Evolutionary conservation across 2,329 filamentous ascomycete genomes (phyloP), one percentile per base, ranked within the genome.

Genomic region (Pseudocercospora musae): DNA sequence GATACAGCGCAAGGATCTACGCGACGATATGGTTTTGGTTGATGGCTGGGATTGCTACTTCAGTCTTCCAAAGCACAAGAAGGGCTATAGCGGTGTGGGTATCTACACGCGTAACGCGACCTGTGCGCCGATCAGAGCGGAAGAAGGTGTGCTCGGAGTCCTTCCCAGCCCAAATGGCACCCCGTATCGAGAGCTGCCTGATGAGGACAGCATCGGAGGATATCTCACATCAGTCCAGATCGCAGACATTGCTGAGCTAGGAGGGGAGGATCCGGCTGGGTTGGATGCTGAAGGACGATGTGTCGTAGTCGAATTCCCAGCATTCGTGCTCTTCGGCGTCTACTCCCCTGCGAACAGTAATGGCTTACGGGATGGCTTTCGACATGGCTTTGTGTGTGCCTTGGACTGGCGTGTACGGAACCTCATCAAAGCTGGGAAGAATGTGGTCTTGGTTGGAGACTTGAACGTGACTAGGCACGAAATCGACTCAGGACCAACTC

Each of bases 41-140:
- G 87, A 91, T 0, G 95, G 95, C 11, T 99, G 94, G 94, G 95
- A 99, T 74, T 93, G 93, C 67, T 96, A 89, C 78, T 97, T 97
- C 78, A 97, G 92, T 74, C 81, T 99, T 23, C 95, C 95, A 0
- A 92, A 89, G 74, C 84, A 96, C 73, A 98, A 98, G 76, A 98
- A 97, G 81, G 94, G 95, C 23, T 99, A 98, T 74, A 96, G 94
- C 25, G 95, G 95, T 1, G 94, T 99, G 1, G 95, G 89, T 3
- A 92, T 99, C 37, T 99, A 97, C 78, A 97, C 93, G 0, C 86
- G 92, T n/a, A 95, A 90, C 73, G 84, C 89, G 3, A 88, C 85
- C 37, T 98, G 95, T 75, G 86, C 88, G 3, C 95, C 95, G 0
- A 90, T 97, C 25, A 87, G 89, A 63, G 94, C 93, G 3, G 95